Base-by-base conservation (phyloP, 352 stramenopile genomes). In the Pythium rhizo-oryzae region DNA sequence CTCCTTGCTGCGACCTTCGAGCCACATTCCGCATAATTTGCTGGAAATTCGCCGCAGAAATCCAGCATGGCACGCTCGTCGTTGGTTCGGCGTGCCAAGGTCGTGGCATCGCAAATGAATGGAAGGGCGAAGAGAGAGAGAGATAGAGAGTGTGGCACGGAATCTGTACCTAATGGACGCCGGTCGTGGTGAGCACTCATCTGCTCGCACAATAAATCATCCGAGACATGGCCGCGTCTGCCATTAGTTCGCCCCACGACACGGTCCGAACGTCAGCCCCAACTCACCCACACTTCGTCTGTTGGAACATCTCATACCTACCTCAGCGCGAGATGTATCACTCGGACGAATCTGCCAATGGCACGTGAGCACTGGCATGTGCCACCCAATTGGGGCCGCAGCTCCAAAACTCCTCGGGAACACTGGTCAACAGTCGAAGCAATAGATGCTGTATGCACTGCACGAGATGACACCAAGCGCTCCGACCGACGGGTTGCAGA, bases 1-100 rank as follows among this genome's bases (percentile, higher is more conserved):
- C 53, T 72, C 59, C 23, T 66, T 62, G 28, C 33, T 30, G 56
- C 35, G 23, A 64, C 59, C 43, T 72, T 72, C 54, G 44, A 8
- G 53, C 53, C n/a, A 72, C 59, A 23, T 56, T 24, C 13, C n/a
- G n/a, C 35, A 12, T 13, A 37, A 57, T 37, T 57, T 8, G 25
- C 19, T 7, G 12, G 35, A 41, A 41, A 41, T 41, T 41, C 35
- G 35, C 33, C 33, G 8, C 3, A 53, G n/a, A 53, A 53, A 53
- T 53, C 47, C 47, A 53, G 23, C 47, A 30, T 33, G 23, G 23
- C 35, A 53, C 46, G 9, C 19, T 30, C 8, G 5, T 8, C 15
- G 28, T 52, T 13, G 46, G 4, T 7, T 15, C n/a, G 8, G 41
- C 41, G 41, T 18, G 12, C 6, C 33, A 39, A 39, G 8, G 25